Percentiles rank a stretch among this genome's conserved stretches.
These are phyloP conservation scores for Diaporthe sp. DNA, from an alignment of 2,329 filamentous ascomycete genomes.

Conservation along the genomic window DNA sequence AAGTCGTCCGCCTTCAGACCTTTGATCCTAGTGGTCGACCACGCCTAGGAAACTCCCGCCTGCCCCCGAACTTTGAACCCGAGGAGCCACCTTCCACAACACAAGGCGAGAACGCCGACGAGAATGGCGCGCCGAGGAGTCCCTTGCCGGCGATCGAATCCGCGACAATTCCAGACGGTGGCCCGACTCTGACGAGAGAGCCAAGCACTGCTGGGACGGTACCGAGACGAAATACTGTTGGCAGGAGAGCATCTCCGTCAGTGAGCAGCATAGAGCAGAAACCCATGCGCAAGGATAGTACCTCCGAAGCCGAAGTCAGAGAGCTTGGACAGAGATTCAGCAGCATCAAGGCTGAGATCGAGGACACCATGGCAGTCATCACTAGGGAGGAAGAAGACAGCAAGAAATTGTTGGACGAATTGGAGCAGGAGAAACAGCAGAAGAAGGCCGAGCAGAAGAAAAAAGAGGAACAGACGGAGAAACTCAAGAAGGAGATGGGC, in stretches of 20 bases:
- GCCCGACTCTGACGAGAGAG: conserved; percentile 76
- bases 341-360: conserved; percentile 83
- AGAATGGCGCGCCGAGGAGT: conserved; percentile 62
- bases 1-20: conserved; percentile 87
- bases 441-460: conserved; percentile 85
- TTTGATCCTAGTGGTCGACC: conserved; percentile 75
- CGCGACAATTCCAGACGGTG: conserved; percentile 72
- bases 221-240: conserved; percentile 76
- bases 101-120: conserved; percentile 61
- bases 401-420: conserved; percentile 73
- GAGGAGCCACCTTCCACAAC: conserved; percentile 62
- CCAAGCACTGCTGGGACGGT: conserved; percentile 59
- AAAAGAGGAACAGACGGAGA: conserved; percentile 91
- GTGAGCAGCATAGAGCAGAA: conserved; percentile 69
- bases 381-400: conserved; percentile 80
- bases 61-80: conserved; percentile 69
- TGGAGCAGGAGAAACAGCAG: conserved; percentile 84
- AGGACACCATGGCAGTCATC: conserved; percentile 80
- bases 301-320: conserved; percentile 76
- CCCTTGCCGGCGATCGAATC: conserved; percentile 73
- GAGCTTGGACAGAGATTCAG: conserved; percentile 88
- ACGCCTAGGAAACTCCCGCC: conserved; percentile 68
- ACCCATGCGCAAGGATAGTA: conserved; percentile 58
- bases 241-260: conserved; percentile 82
- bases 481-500: conserved; percentile 85